Conservation (phyloP, 805 yeast genomes). For the Starmerella roubikii region DNA sequence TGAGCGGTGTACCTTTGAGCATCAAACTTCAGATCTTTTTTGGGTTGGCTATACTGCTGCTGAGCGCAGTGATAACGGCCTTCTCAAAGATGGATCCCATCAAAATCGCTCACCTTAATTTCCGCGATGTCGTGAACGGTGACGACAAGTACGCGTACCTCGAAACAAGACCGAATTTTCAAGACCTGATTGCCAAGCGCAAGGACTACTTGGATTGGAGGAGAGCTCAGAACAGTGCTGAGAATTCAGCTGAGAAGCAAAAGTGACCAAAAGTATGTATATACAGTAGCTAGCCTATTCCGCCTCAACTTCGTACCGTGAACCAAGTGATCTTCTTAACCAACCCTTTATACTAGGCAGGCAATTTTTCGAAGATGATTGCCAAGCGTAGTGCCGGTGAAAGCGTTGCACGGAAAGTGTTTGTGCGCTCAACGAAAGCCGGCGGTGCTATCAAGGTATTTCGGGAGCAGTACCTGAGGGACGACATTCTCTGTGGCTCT, state of each 20-base stretch:
- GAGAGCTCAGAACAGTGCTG: background rate
- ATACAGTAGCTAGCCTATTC: too few relatives aligned
- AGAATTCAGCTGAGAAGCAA: background rate
- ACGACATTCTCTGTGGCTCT: constrained; percentile 86
- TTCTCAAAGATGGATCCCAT: constrained; percentile 34
- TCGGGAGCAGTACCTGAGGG: constrained; percentile 83
- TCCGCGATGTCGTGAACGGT: constrained; percentile 37
- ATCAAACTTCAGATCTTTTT: constrained; percentile 38
- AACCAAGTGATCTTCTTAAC: too few relatives aligned
- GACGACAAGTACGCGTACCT: constrained; percentile 33
- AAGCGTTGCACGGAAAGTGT: constrained; percentile 46
- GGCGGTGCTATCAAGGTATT: constrained; percentile 87
- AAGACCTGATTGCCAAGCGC: constrained; percentile 37
- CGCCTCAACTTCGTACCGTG: too few relatives aligned
- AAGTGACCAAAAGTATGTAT: background rate
- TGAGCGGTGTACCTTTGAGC: constrained; percentile 15
- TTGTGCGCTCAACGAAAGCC: constrained; percentile 66
- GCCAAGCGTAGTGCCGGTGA: constrained; percentile 18
- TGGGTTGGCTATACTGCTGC: constrained; percentile 34
- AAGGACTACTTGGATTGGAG: constrained; percentile 29
- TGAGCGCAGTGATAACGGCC: constrained; percentile 26
- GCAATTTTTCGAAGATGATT: too few relatives aligned
- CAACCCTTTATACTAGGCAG: too few relatives aligned
- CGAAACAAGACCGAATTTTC: constrained; percentile 39
- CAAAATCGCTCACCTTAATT: constrained; percentile 36